Base-by-base conservation (phyloP, 2,329 filamentous ascomycete genomes). In the Sphaerulina vaccinii region DNA sequence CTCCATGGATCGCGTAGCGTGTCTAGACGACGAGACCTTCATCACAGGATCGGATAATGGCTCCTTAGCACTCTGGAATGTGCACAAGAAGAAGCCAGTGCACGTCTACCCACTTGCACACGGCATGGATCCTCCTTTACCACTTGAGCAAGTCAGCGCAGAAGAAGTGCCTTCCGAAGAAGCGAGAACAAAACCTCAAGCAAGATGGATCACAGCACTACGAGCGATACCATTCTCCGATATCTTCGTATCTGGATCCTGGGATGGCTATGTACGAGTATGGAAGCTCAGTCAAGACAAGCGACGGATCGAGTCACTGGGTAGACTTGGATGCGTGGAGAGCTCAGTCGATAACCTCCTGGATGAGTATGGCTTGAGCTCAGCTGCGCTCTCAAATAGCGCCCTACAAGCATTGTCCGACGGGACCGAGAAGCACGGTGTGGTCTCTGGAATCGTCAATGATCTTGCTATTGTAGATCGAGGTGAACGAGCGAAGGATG, bases 1-100 rank as follows among this genome's bases (percentile, higher is more conserved):
- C 49, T 95, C 86, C 66, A 91, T 96, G 71, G 93, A 99, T 71
- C 85, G 90, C 55, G 84, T 97, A 21, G 87, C 91, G 52, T 90
- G 95, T 76, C 81, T 99, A 65, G 93, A 87, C 71, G 90, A 87
- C 65, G 86, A 86, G 66, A 86, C 85, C 18, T 99, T 97, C 67
- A 85, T 99, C 55, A 99, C 93, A 0, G 93, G 92, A 18, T 88
- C 88, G 52, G 92, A 99, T 72, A 96, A 93, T 62, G 93, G 93
- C 47, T 82, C 86, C 5, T 77, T 99, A 45, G 86, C 85, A 1
- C 80, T 97, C 10, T 97, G 92, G 92, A 90, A 85, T 55, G 79
- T 90, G 18, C 82, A 91, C 68, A 96, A 95, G 76, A 99, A 99
- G 80, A 97, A 97, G 72, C 87, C 93, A 0, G 77, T 99, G 8